Percentiles rank a stretch among this genome's conserved stretches.
These are phyloP conservation scores for Strobilomyces confusus DNA, from an alignment of 768 basidiomycete genomes.

Conservation along the genomic window DNA sequence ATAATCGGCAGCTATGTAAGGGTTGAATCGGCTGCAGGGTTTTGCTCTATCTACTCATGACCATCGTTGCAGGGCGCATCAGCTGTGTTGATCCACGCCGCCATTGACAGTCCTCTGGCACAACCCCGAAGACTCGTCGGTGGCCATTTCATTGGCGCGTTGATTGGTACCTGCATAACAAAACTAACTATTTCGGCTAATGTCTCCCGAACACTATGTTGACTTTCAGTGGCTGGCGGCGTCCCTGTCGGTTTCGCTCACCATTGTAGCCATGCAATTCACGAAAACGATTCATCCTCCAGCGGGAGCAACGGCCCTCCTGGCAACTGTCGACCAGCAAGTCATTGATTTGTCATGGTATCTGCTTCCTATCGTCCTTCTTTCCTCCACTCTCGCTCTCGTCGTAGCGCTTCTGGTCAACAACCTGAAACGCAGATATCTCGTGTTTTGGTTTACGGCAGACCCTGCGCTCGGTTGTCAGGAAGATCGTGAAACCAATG, in stretches of 20 bases:
- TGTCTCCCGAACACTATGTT: slow-evolving; percentile 41
- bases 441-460: slow-evolving; percentile 42
- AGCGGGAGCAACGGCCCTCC: slow-evolving; percentile 54
- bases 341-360: slow-evolving; percentile 48
- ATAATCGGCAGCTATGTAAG: slow-evolving; percentile 23
- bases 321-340: slow-evolving; percentile 42
- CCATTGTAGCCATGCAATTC: slow-evolving; percentile 49
- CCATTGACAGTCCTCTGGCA: slow-evolving; percentile 48
- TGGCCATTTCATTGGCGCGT: slow-evolving; percentile 38
- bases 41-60: background rate
- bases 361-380: slow-evolving; percentile 48
- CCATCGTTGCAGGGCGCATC: slow-evolving; percentile 44
- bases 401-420: slow-evolving; percentile 44
- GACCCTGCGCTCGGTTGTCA: background rate
- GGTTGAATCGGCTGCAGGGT: background rate
- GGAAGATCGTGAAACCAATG: background rate
- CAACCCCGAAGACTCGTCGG: slow-evolving; percentile 50
- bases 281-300: slow-evolving; percentile 52
- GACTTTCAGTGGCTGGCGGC: slow-evolving; percentile 41
- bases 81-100: slow-evolving; percentile 52
- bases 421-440: slow-evolving; percentile 47
- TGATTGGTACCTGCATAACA: slow-evolving; percentile 46
- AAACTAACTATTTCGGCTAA: slow-evolving; percentile 49
- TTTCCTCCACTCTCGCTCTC: slow-evolving; percentile 43
- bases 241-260: slow-evolving; percentile 37